These are phyloP conservation scores for Candida ponderosae DNA, from an alignment of 805 yeast species.

Conservation along the genomic window DNA sequence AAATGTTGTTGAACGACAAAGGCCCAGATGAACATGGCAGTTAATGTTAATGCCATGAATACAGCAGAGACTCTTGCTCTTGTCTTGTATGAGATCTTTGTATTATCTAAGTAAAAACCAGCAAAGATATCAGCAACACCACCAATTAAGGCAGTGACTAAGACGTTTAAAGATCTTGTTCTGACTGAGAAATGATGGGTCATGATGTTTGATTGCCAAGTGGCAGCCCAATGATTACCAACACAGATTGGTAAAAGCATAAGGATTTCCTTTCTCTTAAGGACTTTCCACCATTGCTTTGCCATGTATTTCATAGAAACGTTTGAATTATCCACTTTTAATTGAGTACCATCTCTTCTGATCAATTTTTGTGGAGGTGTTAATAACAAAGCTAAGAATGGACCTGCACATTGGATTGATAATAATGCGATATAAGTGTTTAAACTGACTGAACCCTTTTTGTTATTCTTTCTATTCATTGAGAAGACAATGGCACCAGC, in stretches of 20 bases:
- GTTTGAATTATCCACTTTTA: constrained; percentile 5
- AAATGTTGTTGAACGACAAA: constrained; percentile 9
- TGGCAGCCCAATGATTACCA: constrained; percentile 14
- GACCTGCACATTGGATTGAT: constrained; percentile 19
- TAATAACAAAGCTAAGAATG: constrained; percentile 13
- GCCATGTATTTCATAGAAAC: constrained; percentile 5
- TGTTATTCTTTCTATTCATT: constrained; percentile 8
- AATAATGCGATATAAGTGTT: constrained; percentile 18
- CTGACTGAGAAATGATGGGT: constrained; percentile 19
- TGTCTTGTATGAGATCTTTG: constrained; percentile 6
- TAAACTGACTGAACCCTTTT: constrained; percentile 15
- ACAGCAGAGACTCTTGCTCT: constrained; percentile 13
- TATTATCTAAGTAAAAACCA: constrained; percentile 12
- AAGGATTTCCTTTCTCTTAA: constrained; percentile 12
- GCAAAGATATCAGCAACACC: constrained; percentile 12
- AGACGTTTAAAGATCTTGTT: constrained; percentile 18
- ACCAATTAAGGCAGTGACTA: constrained; percentile 15
- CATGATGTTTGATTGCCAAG: constrained; percentile 17
- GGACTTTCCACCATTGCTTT: constrained; percentile 3
- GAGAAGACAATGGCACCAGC: constrained; percentile 18
- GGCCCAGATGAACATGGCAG: constrained; percentile 15
- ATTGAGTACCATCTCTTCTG: constrained; percentile 20
- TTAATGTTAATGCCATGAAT: constrained; percentile 2
- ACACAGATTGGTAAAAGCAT: constrained; percentile 15
- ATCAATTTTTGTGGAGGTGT: constrained; percentile 20